A percentile compares a stretch with the other conserved stretches of the same genome.
Evolutionary conservation across 495 filamentous ascomycete genomes (phyloP).

Genomic region (Chaetomium fimeti): DNA sequence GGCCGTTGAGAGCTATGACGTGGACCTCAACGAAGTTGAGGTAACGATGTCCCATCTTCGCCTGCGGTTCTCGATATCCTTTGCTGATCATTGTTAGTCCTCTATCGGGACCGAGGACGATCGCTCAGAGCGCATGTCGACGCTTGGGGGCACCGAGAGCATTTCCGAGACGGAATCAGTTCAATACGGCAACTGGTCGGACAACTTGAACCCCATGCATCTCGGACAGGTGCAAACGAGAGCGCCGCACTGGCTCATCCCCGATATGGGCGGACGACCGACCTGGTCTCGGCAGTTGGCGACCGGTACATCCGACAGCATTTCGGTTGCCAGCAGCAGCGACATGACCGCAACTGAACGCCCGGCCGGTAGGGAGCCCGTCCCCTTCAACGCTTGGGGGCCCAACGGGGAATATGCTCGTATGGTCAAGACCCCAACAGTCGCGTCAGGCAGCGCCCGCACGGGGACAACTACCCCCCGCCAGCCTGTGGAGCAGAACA

Average conservation of each 20-base stretch:
- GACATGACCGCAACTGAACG: neutral
- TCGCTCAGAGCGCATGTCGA: neutral
- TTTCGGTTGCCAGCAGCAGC: neutral
- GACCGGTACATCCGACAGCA: neutral
- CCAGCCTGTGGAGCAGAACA: neutral
- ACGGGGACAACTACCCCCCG: neutral
- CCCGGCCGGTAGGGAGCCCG: neutral
- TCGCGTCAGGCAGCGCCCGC: neutral
- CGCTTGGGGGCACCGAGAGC: neutral
- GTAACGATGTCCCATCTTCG: neutral
- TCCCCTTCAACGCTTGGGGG: conserved; percentile 24
- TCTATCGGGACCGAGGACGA: neutral
- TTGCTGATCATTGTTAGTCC: neutral
- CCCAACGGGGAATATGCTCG: conserved; percentile 18
- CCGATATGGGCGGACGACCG: neutral
- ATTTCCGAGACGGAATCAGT: neutral
- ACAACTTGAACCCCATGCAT: neutral
- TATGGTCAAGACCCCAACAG: conserved; percentile 15
- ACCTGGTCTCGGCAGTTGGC: neutral
- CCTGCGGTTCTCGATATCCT: no score
- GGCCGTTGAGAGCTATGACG: neutral
- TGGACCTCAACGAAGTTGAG: neutral
- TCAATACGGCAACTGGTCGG: neutral
- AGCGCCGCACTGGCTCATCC: conserved; percentile 19
- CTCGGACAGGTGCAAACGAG: neutral